These are phyloP conservation scores for Ascobolus immersus DNA, from an alignment of 495 filamentous ascomycete species.

Conservation along the genomic window DNA sequence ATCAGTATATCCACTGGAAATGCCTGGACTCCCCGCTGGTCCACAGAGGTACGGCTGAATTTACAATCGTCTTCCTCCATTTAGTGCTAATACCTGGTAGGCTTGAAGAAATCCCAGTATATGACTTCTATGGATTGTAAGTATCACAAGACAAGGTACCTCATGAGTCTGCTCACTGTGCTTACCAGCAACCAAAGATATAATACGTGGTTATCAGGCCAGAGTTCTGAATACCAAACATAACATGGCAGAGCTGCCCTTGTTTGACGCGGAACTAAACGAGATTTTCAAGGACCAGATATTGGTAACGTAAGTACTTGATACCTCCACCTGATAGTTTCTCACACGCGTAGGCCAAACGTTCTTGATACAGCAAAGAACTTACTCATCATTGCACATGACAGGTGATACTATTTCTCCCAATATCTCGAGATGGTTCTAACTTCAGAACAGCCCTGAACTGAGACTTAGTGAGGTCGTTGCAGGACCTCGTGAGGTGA, in stretches of 20 bases:
- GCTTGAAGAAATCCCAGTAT: neutral
- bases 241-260: conserved; percentile 46
- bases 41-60: neutral
- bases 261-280: conserved; percentile 42
- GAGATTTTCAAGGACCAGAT: conserved; percentile 68
- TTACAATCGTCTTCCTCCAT: neutral
- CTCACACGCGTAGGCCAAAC: conserved; percentile 5
- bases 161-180: neutral
- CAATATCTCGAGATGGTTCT: neutral
- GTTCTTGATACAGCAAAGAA: conserved; percentile 11
- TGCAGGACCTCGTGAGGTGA: neutral
- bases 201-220: conserved; percentile 48
- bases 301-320: conserved; percentile 33
- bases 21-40: conserved; percentile 25
- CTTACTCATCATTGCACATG: conserved; percentile 17
- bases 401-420: conserved; percentile 19
- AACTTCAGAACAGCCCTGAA: too few relatives aligned
- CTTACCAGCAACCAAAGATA: too few relatives aligned
- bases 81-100: neutral
- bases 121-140: neutral
- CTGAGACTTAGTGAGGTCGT: neutral
- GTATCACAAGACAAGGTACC: neutral
- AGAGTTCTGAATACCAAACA: conserved; percentile 40
- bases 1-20: conserved; percentile 33
- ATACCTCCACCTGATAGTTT: neutral